Evolutionary conservation across 495 filamentous ascomycete species (phyloP), one percentile per base, ranked within the genome.

Genomic region (Cairneyella variabilis): DNA sequence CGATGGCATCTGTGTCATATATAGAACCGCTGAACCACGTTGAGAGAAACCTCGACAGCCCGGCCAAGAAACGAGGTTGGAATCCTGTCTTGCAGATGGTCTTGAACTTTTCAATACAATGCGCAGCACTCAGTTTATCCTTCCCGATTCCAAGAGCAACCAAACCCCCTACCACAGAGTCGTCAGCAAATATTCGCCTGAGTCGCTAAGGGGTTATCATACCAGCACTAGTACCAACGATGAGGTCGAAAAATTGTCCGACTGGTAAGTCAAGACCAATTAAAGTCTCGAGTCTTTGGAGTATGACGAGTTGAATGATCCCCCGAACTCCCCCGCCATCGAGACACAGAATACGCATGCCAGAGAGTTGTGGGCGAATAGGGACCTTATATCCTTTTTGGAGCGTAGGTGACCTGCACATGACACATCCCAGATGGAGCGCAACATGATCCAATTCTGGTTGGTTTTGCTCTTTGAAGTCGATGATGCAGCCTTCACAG

Each of bases 181-280:
- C n/a, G n/a, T n/a, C n/a, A n/a, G n/a, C n/a, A n/a, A n/a, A n/a
- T n/a, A n/a, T n/a, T n/a, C n/a, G n/a, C n/a, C n/a, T n/a, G n/a
- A n/a, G n/a, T n/a, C n/a, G n/a, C n/a, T 30, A 18, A 3, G 11
- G 5, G 21, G 16, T 48, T 3, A 43, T 25, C 40, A 9, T 48
- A 48, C 44, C 44, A 48, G 44, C n/a, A 18, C 44, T 48, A 3
- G 44, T 48, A 48, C 44, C 44, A 48, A 48, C 44, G n/a, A 48
- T 48, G 3, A 48, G 7, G n/a, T 48, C 44, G 44, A 48, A 48
- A 16, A 48, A 48, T 32, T 48, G 44, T 3, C n/a, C 3, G 11
- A 48, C 6, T 16, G 44, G 44, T 28, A 48, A 2, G 44, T 48
- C 32, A 3, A 48, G 21, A 3, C 44, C 28, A 6, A 48, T 48